Conservation (phyloP, 306 rosid genomes). For the Medicago truncatula region DNA sequence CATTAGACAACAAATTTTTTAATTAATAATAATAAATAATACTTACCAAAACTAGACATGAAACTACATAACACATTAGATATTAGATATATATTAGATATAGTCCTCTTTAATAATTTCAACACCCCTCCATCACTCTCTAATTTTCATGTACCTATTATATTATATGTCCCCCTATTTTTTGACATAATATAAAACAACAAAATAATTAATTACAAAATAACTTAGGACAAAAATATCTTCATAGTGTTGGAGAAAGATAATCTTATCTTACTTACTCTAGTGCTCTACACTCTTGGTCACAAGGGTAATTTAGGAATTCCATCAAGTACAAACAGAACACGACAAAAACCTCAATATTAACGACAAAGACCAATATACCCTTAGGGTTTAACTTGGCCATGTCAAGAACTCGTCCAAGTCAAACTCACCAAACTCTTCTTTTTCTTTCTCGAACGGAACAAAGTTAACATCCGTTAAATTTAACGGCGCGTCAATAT, state of each 20-base stretch:
- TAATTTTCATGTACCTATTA: neutral
- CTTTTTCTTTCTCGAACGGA: constrained; percentile 54
- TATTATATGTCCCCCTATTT: neutral
- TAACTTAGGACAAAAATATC: constrained; percentile 33
- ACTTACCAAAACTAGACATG: neutral
- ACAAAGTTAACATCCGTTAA: constrained; percentile 48
- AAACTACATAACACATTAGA: neutral
- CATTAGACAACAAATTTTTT: constrained; percentile 3
- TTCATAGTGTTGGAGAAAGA: neutral
- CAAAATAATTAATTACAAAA: constrained; percentile 38
- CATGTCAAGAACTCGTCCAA: constrained; percentile 59
- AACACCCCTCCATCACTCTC: neutral
- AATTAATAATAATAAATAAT: neutral
- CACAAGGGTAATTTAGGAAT: constrained; percentile 43
- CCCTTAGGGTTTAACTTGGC: constrained; percentile 30
- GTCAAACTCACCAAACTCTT: constrained; percentile 80
- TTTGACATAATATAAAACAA: neutral
- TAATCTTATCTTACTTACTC: neutral
- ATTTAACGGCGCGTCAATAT: constrained; percentile 54
- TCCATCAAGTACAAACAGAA: neutral
- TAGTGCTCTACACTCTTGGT: constrained; percentile 42
- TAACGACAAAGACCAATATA: constrained; percentile 25
- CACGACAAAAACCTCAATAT: neutral
- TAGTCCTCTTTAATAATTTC: neutral
- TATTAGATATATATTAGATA: neutral